Conservation (phyloP, 2,329 filamentous ascomycete genomes). For the Aureobasidium sp. region DNA sequence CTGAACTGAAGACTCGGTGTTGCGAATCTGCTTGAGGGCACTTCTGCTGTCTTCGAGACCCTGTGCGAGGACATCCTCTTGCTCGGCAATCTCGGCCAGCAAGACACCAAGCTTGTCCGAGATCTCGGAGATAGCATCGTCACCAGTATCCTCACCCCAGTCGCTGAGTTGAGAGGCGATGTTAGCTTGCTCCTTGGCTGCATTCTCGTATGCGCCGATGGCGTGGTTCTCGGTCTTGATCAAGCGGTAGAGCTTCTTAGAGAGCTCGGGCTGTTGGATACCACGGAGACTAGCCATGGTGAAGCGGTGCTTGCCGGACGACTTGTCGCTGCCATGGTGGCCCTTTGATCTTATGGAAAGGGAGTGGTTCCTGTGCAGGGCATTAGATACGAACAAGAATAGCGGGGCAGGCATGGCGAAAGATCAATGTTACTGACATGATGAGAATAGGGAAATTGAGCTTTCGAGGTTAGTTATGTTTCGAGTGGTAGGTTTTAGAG, state of each 20-base stretch:
- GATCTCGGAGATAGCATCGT: constrained; percentile 80
- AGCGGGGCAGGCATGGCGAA: neutral
- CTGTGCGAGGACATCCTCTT: constrained; percentile 82
- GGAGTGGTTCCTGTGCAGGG: constrained; percentile 39
- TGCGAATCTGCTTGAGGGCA: constrained; percentile 82
- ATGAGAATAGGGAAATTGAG: neutral
- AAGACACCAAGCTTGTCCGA: constrained; percentile 94
- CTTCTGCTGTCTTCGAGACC: constrained; percentile 76
- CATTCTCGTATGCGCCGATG: constrained; percentile 74
- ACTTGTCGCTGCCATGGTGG: constrained; percentile 34
- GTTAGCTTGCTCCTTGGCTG: constrained; percentile 71
- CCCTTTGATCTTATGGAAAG: constrained; percentile 64
- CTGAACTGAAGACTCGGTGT: constrained; percentile 92
- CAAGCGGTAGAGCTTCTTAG: constrained; percentile 77
- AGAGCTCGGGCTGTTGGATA: constrained; percentile 76
- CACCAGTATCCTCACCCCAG: constrained; percentile 87
- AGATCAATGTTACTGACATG: neutral
- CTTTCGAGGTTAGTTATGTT: neutral
- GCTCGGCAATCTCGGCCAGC: constrained; percentile 84
- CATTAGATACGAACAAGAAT: neutral
- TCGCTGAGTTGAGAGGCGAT: constrained; percentile 90
- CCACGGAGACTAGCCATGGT: constrained; percentile 80
- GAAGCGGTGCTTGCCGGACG: constrained; percentile 58
- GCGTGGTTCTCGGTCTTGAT: constrained; percentile 94
- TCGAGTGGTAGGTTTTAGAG: neutral